Evolutionary conservation across 2,329 filamentous ascomycete species (phyloP).

Genomic region (Bipolaris gigantea): DNA sequence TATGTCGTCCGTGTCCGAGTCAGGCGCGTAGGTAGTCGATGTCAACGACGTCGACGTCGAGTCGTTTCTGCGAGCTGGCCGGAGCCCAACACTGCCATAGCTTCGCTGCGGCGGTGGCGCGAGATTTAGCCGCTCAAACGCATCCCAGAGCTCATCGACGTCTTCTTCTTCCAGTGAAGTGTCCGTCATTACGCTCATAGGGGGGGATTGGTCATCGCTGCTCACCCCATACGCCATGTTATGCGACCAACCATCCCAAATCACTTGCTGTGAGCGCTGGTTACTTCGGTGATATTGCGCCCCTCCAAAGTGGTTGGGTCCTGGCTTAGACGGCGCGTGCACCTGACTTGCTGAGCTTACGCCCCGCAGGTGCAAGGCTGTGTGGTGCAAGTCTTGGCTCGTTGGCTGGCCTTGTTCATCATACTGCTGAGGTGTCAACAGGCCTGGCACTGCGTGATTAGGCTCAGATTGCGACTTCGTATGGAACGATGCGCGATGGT

Average conservation of each 20-base stretch:
- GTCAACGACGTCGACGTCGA: constrained; percentile 19
- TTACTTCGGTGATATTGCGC: constrained; percentile 25
- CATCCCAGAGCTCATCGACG: constrained; percentile 42
- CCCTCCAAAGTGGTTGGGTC: constrained; percentile 23
- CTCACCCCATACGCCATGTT: constrained; percentile 35
- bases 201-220: constrained; percentile 37
- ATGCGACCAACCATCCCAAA: constrained; percentile 42
- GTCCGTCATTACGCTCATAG: constrained; percentile 37
- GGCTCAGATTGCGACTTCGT: constrained; percentile 48
- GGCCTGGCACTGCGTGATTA: constrained; percentile 41
- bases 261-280: constrained; percentile 34
- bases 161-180: constrained; percentile 41
- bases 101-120: constrained; percentile 17
- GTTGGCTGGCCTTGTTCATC: constrained; percentile 41
- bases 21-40: constrained; percentile 1
- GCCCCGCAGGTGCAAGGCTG: constrained; percentile 38
- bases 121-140: constrained; percentile 28
- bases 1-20: constrained; percentile 17
- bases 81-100: constrained; percentile 17
- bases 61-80: constrained; percentile 21
- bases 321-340: constrained; percentile 29
- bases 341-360: constrained; percentile 42
- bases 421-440: constrained; percentile 42
- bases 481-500: constrained; percentile 45
- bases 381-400: constrained; percentile 33